phyloP scores from a whole-genome alignment of 768 basidiomycete species.

The Xerocomus brunneocitrinus region DNA sequence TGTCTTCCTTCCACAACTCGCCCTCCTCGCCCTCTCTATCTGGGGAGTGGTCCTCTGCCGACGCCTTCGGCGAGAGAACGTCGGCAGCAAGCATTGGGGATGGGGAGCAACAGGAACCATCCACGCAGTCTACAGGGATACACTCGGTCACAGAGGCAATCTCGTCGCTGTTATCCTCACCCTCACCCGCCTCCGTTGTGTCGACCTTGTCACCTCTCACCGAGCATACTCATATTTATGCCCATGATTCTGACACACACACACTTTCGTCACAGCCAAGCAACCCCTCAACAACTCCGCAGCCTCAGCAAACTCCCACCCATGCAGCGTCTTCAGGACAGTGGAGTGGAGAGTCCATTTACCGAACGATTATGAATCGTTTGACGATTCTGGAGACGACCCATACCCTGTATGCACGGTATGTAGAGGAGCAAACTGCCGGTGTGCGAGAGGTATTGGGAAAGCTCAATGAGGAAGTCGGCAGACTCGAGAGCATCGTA shows the following conservation, averaged over 20 bases:
- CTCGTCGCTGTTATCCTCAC: conserved; percentile 13
- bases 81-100: background rate
- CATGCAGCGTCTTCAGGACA: conserved; percentile 10
- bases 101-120: background rate
- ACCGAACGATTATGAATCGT: conserved; percentile 93
- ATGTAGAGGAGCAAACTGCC: conserved; percentile 85
- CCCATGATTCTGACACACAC: conserved; percentile 6
- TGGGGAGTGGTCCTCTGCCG: background rate
- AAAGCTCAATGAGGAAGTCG: conserved; percentile 73
- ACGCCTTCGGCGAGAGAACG: background rate
- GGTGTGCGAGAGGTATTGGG: conserved; percentile 71
- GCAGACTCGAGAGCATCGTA: conserved; percentile 70
- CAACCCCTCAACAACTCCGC: background rate
- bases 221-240: conserved; percentile 3
- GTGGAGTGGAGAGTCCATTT: conserved; percentile 79
- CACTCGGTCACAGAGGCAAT: conserved; percentile 21
- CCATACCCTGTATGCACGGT: conserved; percentile 76
- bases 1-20: background rate
- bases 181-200: conserved; percentile 5
- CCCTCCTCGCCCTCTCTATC: background rate
- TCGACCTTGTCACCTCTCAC: background rate
- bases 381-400: conserved; percentile 81
- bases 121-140: background rate
- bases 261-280: conserved; percentile 7
- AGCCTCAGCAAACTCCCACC: conserved; percentile 1